These are phyloP conservation scores for Sarocladium brachiariae DNA, from an alignment of 2,329 filamentous ascomycete genomes.

Conservation along the genomic window DNA sequence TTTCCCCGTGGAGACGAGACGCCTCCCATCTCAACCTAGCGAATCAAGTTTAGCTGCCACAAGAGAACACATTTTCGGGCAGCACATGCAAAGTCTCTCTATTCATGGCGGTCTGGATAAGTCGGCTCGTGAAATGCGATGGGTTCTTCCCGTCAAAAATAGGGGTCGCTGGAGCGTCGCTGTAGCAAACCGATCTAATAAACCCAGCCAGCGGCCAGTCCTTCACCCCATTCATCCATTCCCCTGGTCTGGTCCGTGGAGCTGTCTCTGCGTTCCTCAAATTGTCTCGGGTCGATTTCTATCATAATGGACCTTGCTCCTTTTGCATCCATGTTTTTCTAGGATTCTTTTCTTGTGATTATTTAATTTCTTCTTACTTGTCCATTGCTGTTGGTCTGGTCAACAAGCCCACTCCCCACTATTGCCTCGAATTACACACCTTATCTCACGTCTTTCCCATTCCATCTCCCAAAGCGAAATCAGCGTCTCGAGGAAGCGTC, in stretches of 20 bases:
- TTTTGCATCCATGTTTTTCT: no score
- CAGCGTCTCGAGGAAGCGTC: no score
- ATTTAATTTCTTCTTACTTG: neutral
- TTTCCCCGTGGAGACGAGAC: no score
- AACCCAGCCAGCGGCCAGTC: no score
- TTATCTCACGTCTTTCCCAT: neutral
- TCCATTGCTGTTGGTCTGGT: no score
- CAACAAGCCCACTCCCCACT: neutral
- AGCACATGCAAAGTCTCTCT: neutral
- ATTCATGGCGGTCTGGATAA: slow-evolving; percentile 2
- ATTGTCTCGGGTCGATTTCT: neutral
- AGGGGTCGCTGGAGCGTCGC: slow-evolving; percentile 3
- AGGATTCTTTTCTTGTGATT: neutral
- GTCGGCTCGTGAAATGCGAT: neutral
- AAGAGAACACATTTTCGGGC: no score
- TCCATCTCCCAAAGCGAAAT: no score
- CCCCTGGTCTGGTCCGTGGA: slow-evolving; percentile 3
- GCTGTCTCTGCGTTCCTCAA: neutral
- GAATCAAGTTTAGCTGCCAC: no score
- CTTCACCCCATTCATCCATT: no score
- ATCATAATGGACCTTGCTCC: neutral
- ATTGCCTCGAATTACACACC: neutral
- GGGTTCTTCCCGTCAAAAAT: neutral
- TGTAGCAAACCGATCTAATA: slow-evolving; percentile 2
- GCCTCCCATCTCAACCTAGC: no score